Evolutionary conservation across 176 grass and related monocot species (phyloP).

Genomic region (Coix lacrymajobi): DNA sequence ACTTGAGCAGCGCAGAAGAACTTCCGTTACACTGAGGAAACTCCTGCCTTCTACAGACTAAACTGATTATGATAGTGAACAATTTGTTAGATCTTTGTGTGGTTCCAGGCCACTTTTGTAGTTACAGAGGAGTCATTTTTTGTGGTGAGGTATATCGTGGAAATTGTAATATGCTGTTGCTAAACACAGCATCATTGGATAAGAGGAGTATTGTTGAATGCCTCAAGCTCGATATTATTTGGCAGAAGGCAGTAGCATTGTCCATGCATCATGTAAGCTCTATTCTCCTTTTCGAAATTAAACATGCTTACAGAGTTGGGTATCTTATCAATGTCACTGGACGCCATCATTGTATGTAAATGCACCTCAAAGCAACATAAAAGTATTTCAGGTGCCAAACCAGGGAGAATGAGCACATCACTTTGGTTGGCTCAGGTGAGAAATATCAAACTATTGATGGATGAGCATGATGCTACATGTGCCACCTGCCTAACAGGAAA

Average conservation of each 20-base stretch:
- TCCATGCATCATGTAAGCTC: background rate
- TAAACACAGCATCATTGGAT: background rate
- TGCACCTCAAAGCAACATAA: background rate
- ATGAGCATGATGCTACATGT: background rate
- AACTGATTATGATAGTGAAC: background rate
- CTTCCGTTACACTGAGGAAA: constrained; percentile 19
- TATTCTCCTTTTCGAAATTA: background rate
- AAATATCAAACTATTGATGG: background rate
- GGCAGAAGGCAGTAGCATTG: background rate
- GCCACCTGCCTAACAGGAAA: background rate
- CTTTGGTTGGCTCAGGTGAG: background rate
- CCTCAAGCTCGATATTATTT: background rate
- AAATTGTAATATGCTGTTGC: background rate
- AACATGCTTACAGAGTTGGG: background rate
- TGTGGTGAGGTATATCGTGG: background rate
- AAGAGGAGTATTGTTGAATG: background rate
- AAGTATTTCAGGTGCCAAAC: background rate
- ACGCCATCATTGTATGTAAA: background rate
- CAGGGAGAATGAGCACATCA: background rate
- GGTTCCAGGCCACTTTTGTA: background rate
- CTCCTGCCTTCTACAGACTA: background rate
- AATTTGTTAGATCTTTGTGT: background rate
- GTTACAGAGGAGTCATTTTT: background rate
- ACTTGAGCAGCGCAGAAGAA: constrained; percentile 17
- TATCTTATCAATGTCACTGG: background rate